Percentiles rank a stretch among this genome's conserved stretches.
These are phyloP conservation scores for Hemileia vastatrix DNA, from an alignment of 1,284 basidiomycete species.

Conservation along the genomic window DNA sequence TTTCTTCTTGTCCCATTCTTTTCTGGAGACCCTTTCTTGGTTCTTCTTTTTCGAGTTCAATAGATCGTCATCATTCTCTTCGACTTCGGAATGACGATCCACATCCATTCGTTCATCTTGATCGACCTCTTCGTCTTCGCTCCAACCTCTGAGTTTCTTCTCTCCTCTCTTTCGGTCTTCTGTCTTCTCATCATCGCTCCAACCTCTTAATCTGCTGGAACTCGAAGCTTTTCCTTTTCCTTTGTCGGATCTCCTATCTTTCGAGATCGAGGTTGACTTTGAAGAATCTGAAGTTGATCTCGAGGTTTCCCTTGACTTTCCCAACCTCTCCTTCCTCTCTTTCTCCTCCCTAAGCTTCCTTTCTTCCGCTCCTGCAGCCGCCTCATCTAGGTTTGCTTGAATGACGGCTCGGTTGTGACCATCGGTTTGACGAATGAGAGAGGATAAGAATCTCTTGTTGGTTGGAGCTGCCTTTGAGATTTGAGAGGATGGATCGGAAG, in stretches of 20 bases:
- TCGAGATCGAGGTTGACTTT: not conserved
- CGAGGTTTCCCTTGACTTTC: not conserved
- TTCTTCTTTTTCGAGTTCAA: not conserved
- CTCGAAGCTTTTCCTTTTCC: not conserved
- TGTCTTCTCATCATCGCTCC: not conserved
- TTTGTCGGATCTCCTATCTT: not conserved
- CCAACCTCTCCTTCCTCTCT: no score
- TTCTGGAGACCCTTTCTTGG: not conserved
- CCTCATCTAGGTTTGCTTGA: constrained; percentile 4
- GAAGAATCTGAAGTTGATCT: not conserved
- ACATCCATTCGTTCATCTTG: not conserved
- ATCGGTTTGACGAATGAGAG: constrained; percentile 28
- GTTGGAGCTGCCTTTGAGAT: constrained; percentile 19
- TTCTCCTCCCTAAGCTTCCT: no score
- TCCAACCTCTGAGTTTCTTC: constrained; percentile 20
- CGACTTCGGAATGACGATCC: not conserved
- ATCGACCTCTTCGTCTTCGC: constrained; percentile 2
- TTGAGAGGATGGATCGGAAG: no score
- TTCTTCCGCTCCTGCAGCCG: constrained; percentile 16
- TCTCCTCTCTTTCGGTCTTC: not conserved
- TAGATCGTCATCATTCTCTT: not conserved
- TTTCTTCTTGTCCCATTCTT: not conserved
- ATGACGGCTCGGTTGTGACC: constrained; percentile 29
- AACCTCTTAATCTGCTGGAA: not conserved
- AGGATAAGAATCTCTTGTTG: constrained; percentile 31